Base-by-base conservation (phyloP, 768 basidiomycete genomes). In the Termitomyces sp. region DNA sequence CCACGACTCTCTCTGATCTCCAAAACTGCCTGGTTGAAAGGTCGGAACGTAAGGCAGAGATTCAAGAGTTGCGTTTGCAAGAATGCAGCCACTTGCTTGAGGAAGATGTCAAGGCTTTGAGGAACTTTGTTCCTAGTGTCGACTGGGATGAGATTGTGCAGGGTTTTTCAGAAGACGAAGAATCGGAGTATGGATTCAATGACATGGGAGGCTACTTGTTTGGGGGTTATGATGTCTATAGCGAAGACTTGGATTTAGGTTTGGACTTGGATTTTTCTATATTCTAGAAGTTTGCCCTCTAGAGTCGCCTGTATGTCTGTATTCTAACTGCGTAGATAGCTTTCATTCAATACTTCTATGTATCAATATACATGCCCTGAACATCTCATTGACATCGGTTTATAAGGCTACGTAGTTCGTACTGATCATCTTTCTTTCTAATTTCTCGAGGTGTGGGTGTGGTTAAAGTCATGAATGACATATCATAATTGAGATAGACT, bases 141-240 rank as follows among this genome's bases (percentile, higher is more conserved):
- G 59, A 63, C 1, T 79, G 77, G 77, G 77, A 79, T 60, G 69
- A 59, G 14, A 20, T 70, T 20, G 72, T 72, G 36, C 61, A 56
- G 9, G 71, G 68, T 4, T 66, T 65, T 57, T 66, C 55, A 14
- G 62, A 60, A 11, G 60, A 65, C 53, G 60, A 56, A 34, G 61
- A 62, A 9, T 61, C 53, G 11, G 63, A 57, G 36, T 55, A 56
- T 50, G 66, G 43, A 34, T 60, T 66, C 34, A 61, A 65, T 45
- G 68, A 65, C 14, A 48, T 67, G 60, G 64, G 61, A 17, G 62
- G 53, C 38, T 60, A 60, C 53, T 52, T 63, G 10, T 66, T 61
- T 50, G 59, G 58, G 37, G 59, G 48, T 53, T 66, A 64, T 45
- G 45, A 64, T 49, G 14, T 45, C 15, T 54, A 57, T 17, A 56